A percentile compares a stretch with the other conserved stretches of the same genome.
phyloP scores from a whole-genome alignment of 148 eudicot species.

The Dysphania ambrosioides region DNA sequence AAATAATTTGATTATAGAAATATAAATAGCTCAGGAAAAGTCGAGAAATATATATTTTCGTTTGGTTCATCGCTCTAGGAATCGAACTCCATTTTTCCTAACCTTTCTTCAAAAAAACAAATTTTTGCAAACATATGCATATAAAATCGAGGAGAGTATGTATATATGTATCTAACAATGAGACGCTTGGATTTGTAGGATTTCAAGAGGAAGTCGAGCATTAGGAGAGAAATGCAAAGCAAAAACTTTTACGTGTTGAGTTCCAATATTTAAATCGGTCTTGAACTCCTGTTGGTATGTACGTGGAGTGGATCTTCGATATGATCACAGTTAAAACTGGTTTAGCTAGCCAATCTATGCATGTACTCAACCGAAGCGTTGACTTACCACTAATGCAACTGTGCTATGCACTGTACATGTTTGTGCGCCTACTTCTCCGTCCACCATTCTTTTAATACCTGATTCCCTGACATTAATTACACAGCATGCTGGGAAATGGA shows the following conservation, averaged over 20 bases:
- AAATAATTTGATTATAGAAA: too few relatives aligned
- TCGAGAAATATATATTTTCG: too few relatives aligned
- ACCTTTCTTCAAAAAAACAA: too few relatives aligned
- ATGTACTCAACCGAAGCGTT: not conserved
- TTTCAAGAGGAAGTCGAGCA: too few relatives aligned
- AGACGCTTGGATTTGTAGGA: too few relatives aligned
- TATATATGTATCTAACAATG: too few relatives aligned
- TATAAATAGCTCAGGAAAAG: too few relatives aligned
- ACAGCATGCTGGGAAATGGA: not conserved
- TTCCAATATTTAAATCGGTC: not conserved
- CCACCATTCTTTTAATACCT: not conserved
- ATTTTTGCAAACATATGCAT: too few relatives aligned
- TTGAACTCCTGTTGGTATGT: not conserved
- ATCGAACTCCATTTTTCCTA: too few relatives aligned
- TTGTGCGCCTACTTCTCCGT: conserved; percentile 2
- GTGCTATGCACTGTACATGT: not conserved
- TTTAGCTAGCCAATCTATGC: not conserved
- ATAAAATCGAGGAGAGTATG: too few relatives aligned
- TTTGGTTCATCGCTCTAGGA: too few relatives aligned
- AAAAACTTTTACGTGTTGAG: not conserved
- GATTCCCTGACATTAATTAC: not conserved
- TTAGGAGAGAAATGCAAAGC: not conserved
- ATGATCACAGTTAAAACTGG: not conserved
- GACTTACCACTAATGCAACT: not conserved
- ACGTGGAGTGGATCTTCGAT: not conserved